Evolutionary conservation across 2,329 filamentous ascomycete genomes (phyloP), one percentile per base, ranked within the genome.

Genomic region (Eutypa lata): DNA sequence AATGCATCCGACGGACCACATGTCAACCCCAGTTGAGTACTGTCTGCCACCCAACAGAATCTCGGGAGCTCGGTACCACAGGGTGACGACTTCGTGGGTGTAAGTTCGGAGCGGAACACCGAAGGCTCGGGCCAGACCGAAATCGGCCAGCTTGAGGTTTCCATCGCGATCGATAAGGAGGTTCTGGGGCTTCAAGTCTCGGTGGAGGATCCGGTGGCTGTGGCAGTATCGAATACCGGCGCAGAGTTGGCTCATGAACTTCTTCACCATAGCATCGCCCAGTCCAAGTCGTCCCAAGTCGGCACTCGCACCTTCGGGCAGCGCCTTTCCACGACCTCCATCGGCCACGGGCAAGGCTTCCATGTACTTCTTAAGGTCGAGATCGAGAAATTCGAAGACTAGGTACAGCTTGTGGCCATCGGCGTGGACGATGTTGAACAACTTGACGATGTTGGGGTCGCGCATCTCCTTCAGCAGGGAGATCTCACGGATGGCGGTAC

Each of bases 321-420:
- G 77, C 42, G 90, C 82, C 76, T 92, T 94, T 65, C 90, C 91
- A 54, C 91, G 85, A 40, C 91, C 91, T 61, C 91, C 91, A 65
- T 95, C 89, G 65, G 81, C 87, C 53, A 93, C 86, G 3, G 91
- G 91, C 43, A 96, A 81, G 7, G 91, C 83, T 72, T 96, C 91
- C 91, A 96, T 96, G 73, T 95, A 96, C 73, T 95, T 96, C 78
- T 96, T 96, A 63, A 96, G 78, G 65, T 96, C 91, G 53, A 93
- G 80, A 67, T 96, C 91, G 61, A 96, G 87, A 73, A 90, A 96
- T 71, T 96, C 91, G 59, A 92, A 89, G 62, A 96, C 91, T 47
- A 96, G 87, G 73, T 96, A 96, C 48, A 96, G 84, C 76, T 96
- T 96, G 76, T 96, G 90, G 52, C 91, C 91, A 69, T 96, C 92